Percentiles rank a stretch among this genome's conserved stretches.
Evolutionary conservation across 768 basidiomycete species (phyloP).

Genomic region (Suillus americanus): DNA sequence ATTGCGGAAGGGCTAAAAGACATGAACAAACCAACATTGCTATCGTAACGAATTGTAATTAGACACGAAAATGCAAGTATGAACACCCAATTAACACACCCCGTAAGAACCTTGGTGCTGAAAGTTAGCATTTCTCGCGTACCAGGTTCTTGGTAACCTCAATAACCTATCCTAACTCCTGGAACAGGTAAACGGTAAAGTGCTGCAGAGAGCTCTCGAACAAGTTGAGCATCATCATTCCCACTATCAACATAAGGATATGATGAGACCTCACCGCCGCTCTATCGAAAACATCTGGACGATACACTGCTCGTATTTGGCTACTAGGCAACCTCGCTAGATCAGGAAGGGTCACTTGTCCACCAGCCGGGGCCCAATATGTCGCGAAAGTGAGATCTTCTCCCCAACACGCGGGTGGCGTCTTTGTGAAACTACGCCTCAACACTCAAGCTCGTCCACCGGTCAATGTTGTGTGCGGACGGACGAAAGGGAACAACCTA

Average conservation of each 20-base stretch:
- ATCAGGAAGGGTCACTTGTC: background rate
- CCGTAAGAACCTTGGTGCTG: background rate
- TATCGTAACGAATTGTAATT: background rate
- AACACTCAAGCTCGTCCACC: background rate
- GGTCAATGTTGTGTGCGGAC: background rate
- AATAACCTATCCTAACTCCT: background rate
- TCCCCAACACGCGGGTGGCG: too few relatives aligned
- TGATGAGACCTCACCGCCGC: background rate
- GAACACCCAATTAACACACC: background rate
- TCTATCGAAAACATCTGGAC: background rate
- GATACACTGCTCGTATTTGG: background rate
- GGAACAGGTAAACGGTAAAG: background rate
- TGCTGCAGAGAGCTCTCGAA: background rate
- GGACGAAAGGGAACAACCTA: background rate
- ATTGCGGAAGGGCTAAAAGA: background rate
- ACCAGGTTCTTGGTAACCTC: background rate
- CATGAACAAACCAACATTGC: background rate
- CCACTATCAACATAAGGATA: background rate
- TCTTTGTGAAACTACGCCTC: background rate
- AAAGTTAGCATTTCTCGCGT: background rate
- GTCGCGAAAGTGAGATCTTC: background rate
- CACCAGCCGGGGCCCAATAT: background rate
- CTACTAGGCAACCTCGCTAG: background rate
- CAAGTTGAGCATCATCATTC: background rate
- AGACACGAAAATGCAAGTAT: background rate